Conservation (phyloP, 495 filamentous ascomycete genomes). For the Penicillium chermesinum region DNA sequence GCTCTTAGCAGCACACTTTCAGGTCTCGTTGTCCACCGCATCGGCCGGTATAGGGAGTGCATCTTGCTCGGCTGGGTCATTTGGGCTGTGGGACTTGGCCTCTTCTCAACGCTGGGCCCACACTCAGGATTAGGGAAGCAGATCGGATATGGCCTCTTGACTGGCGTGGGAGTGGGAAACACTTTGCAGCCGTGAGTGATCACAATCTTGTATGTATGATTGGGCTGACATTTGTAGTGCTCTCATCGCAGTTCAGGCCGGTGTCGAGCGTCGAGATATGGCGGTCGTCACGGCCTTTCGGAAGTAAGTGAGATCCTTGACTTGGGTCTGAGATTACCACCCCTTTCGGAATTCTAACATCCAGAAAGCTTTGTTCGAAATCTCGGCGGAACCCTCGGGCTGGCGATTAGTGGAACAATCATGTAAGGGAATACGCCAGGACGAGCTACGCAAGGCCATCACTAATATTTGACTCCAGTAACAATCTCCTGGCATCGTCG, state of each 20-base stretch:
- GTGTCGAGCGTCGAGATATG: slow-evolving; percentile 49
- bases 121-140: slow-evolving; percentile 47
- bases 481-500: slow-evolving; percentile 38
- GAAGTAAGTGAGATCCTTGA: slow-evolving; percentile 34
- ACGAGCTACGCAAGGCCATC: background rate
- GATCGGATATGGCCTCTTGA: slow-evolving; percentile 48
- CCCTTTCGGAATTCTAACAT: slow-evolving; percentile 9
- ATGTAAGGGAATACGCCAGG: slow-evolving; percentile 29
- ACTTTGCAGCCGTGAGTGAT: slow-evolving; percentile 46
- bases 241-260: slow-evolving; percentile 49
- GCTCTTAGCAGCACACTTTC: slow-evolving; percentile 45
- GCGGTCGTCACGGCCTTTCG: slow-evolving; percentile 50
- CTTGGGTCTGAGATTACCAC: background rate
- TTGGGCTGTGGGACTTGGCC: slow-evolving; percentile 49
- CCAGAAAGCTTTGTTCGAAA: slow-evolving; percentile 45
- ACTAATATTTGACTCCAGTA: slow-evolving; percentile 25
- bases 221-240: slow-evolving; percentile 11
- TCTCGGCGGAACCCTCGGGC: slow-evolving; percentile 48
- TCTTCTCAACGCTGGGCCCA: slow-evolving; percentile 49
- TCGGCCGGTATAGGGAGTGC: slow-evolving; percentile 49
- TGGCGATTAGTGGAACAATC: slow-evolving; percentile 49
- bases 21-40: slow-evolving; percentile 48
- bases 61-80: slow-evolving; percentile 49
- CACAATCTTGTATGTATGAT: background rate
- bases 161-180: slow-evolving; percentile 49